Base-by-base conservation (phyloP, 1,284 basidiomycete species). In the Boletus mariae region DNA sequence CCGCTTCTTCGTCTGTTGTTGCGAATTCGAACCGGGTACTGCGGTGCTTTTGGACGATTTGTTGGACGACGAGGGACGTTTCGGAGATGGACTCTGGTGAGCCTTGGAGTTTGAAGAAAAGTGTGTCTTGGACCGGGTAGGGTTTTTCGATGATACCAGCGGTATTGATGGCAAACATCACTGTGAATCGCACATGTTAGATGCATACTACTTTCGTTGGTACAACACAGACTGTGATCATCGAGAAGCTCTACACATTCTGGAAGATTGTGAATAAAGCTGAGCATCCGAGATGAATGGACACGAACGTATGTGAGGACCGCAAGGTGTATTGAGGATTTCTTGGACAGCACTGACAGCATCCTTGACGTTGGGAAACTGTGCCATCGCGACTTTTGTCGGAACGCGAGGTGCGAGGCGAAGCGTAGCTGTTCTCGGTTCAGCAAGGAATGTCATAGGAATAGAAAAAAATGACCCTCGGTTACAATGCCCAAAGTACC, bases 41-140 rank as follows among this genome's bases (percentile, higher is more conserved):
- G 1, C 84, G 82, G 65, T 94, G 84, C 59, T 76, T 81, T 56
- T 81, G 76, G 10, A 85, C 79, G 41, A 94, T 82, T 11, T 68
- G 62, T 60, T 83, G 73, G 38, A 92, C 79, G 4, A 74, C 71
- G 45, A 79, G 74, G 2, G 87, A 82, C 0, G 90, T 80, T 32
- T 81, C 77, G 17, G 80, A 68, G 59, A 92, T 85, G 4, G 83
- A 77, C 3, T 75, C 71, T 1, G 80, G 73, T 35, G 90, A 83
- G 10, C 85, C 84, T 71, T 94, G 92, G 51, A 95, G 82, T 71
- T 96, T 97, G 77, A 97, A 90, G 74, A 95, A 94, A 12, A 96
- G 78, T 0, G 87, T 87, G 61, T 94, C 92, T 60, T 79, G 75
- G 34, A 86, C 84, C 15, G 85, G 84, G 70, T 88, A 91, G 12